phyloP scores from a whole-genome alignment of 805 yeast species.

The Zygosaccharomyces kombuchaensis region DNA sequence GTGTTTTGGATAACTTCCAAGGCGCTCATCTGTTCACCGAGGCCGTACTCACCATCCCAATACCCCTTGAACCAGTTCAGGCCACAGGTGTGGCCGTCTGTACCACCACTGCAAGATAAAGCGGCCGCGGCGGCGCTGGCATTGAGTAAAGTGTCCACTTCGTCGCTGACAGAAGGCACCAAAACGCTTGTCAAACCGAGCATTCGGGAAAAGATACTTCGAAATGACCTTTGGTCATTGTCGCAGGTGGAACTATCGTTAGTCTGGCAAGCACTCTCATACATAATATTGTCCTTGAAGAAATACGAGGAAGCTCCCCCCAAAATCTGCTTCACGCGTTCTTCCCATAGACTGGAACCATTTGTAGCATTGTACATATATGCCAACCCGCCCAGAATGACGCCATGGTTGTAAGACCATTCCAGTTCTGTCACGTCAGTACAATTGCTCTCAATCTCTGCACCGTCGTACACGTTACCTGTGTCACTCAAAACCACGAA shows the following conservation, averaged over 20 bases:
- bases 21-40: slow-evolving; percentile 78
- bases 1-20: slow-evolving; percentile 57
- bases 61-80: slow-evolving; percentile 53
- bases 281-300: slow-evolving; percentile 48
- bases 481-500: slow-evolving; percentile 50
- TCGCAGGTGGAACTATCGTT: slow-evolving; percentile 45
- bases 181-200: slow-evolving; percentile 54
- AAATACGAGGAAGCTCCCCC: slow-evolving; percentile 47
- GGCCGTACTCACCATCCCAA: slow-evolving; percentile 64
- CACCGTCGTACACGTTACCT: slow-evolving; percentile 70
- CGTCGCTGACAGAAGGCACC: slow-evolving; percentile 45
- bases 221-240: slow-evolving; percentile 73
- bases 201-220: slow-evolving; percentile 62
- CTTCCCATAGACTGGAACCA: slow-evolving; percentile 46
- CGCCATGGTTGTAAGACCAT: slow-evolving; percentile 72
- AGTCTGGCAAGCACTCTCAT: slow-evolving; percentile 58
- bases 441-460: slow-evolving; percentile 54
- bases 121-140: slow-evolving; percentile 67
- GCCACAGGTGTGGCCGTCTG: slow-evolving; percentile 75
- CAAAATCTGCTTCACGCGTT: slow-evolving; percentile 43
- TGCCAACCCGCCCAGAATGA: slow-evolving; percentile 64
- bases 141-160: slow-evolving; percentile 40
- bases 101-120: slow-evolving; percentile 65
- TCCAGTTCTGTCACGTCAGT: slow-evolving; percentile 46
- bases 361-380: slow-evolving; percentile 61